Evolutionary conservation across 2,329 filamentous ascomycete species (phyloP).

Genomic region (Cryphonectria nitschkei): DNA sequence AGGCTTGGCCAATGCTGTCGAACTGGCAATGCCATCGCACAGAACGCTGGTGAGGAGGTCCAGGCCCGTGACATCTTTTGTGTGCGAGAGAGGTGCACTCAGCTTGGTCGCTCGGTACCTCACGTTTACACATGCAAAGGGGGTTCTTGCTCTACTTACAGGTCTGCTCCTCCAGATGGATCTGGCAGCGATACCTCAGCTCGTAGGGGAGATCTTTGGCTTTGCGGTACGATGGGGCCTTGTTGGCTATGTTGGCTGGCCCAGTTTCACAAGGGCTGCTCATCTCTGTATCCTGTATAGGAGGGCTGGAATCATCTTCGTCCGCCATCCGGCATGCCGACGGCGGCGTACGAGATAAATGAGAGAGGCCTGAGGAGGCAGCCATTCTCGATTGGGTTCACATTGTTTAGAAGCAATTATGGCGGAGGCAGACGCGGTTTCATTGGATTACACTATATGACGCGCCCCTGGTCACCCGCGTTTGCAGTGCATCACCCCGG

Average conservation of each 20-base stretch:
- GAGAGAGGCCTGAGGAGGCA: slow-evolving; percentile 36
- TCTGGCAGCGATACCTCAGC: slow-evolving; percentile 67
- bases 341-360: slow-evolving; percentile 31
- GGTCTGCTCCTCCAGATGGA: slow-evolving; percentile 76
- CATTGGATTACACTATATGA: background rate
- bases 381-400: slow-evolving; percentile 30
- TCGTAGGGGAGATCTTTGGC: slow-evolving; percentile 63
- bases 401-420: slow-evolving; percentile 1
- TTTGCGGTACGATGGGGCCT: slow-evolving; percentile 50
- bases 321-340: slow-evolving; percentile 23
- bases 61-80: slow-evolving; percentile 59
- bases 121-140: background rate
- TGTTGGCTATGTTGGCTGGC: slow-evolving; percentile 1
- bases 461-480: background rate
- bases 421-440: background rate
- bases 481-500: background rate
- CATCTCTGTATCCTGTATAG: slow-evolving; percentile 22
- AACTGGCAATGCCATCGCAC: slow-evolving; percentile 51
- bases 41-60: slow-evolving; percentile 67
- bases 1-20: slow-evolving; percentile 39
- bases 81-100: background rate
- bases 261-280: slow-evolving; percentile 31
- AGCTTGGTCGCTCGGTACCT: slow-evolving; percentile 5
- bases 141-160: slow-evolving; percentile 31
- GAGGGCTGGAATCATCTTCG: slow-evolving; percentile 13